Evolutionary conservation across 2,329 filamentous ascomycete species (phyloP).

Genomic region (Alternaria sp.): DNA sequence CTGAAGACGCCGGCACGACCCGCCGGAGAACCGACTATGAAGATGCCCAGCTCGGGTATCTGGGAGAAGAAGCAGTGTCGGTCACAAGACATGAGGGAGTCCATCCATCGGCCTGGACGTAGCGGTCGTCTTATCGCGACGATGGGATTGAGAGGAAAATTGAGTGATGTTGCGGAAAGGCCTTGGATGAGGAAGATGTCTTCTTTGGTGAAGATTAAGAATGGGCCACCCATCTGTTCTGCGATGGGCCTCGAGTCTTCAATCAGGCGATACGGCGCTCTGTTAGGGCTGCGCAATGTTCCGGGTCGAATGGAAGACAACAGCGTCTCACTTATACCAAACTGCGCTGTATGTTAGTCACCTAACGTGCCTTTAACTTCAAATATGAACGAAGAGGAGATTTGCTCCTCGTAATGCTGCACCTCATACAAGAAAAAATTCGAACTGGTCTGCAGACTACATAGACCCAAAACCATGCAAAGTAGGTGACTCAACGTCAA

Average conservation of each 20-base stretch:
- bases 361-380: not conserved
- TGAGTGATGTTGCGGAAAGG: slow-evolving; percentile 21
- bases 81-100: slow-evolving; percentile 38
- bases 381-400: not conserved
- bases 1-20: slow-evolving; percentile 69
- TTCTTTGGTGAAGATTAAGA: slow-evolving; percentile 52
- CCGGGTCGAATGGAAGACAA: not conserved
- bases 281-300: not conserved
- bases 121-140: slow-evolving; percentile 48
- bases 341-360: not conserved
- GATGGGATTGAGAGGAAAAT: slow-evolving; percentile 18
- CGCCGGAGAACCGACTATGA: slow-evolving; percentile 70
- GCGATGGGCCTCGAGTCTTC: not conserved
- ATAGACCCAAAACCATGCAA: too few species aligned
- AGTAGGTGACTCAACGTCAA: too few species aligned
- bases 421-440: not conserved
- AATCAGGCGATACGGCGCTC: not conserved
- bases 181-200: slow-evolving; percentile 54
- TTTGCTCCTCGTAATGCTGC: not conserved
- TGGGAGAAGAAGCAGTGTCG: slow-evolving; percentile 68
- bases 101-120: slow-evolving; percentile 9
- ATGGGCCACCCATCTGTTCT: slow-evolving; percentile 24
- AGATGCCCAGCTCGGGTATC: slow-evolving; percentile 73
- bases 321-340: not conserved
- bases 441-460: not conserved